Evolutionary conservation across 2,329 filamentous ascomycete genomes (phyloP), one percentile per base, ranked within the genome.

Genomic region (Neofusicoccum ribis): DNA sequence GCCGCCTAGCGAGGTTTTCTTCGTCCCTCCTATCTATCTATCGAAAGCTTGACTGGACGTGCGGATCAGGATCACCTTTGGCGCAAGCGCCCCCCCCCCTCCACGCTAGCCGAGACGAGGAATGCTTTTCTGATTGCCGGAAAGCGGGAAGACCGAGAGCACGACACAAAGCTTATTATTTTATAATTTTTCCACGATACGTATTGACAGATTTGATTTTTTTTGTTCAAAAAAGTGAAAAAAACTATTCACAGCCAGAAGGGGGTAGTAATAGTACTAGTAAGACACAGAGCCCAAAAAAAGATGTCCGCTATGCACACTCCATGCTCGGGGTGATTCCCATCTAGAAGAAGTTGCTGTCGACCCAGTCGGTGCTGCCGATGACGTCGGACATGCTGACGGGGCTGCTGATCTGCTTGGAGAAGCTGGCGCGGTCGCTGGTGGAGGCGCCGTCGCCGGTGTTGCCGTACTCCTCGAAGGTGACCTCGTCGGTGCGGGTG

Each of bases 391-490:
- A 14, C 1, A 65, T 59, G 9, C 15, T n/a, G 15, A 65, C 63
- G 12, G 63, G 31, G 37, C 14, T 14, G 36, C 23, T 37, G 17
- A 65, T 8, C 63, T 65, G 63, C 36, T 37, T n/a, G 9, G 83
- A 50, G 23, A 52, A 59, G 43, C 15, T 23, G 8, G 62, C 62
- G 4, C 63, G 36, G 14, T 27, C 84, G 43, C 85, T 78, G 0
- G 77, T 78, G 12, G 75, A 70, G 5, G 85, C 79, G 2, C 87
- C 86, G 15, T 77, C 70, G 1, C 86, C 86, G 0, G 80, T 80
- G 73, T 89, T 89, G 11, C 69, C 74, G 69, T 83, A 88, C 77
- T 88, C 86, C 11, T 7, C 64, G 41, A 65, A 65, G 5, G 14
- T 14, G 31, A 65, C 65, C 39, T 47, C 34, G 58, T 66, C 27